Evolutionary conservation across 805 yeast genomes (phyloP).

Genomic region (Candida berthetii): DNA sequence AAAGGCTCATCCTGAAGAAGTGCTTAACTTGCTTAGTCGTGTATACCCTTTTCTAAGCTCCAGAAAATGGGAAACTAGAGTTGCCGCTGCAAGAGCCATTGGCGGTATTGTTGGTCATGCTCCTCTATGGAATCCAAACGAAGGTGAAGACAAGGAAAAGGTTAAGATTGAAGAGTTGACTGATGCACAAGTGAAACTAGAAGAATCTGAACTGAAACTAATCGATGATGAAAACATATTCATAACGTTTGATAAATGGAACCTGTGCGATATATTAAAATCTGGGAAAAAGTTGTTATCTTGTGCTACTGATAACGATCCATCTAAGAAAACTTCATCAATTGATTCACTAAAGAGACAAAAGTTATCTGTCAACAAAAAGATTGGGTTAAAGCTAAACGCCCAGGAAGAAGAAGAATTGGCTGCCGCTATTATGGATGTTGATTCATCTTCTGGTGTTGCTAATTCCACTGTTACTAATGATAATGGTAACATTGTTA

Average conservation of each 20-base stretch:
- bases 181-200: conserved; percentile 17
- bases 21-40: conserved; percentile 72
- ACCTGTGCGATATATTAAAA: conserved; percentile 38
- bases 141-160: conserved; percentile 17
- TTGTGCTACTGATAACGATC: conserved; percentile 17
- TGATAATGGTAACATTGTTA: conserved; percentile 5
- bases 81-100: conserved; percentile 89
- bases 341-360: conserved; percentile 44
- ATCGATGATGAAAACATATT: conserved; percentile 31
- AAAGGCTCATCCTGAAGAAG: conserved; percentile 90
- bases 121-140: conserved; percentile 79
- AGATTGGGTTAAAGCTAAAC: conserved; percentile 36
- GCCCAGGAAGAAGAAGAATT: conserved; percentile 14
- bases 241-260: conserved; percentile 44
- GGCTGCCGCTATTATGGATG: conserved; percentile 1
- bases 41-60: conserved; percentile 86
- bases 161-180: conserved; percentile 17
- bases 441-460: neutral
- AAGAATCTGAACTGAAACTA: conserved; percentile 7
- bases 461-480: neutral
- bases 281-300: conserved; percentile 41
- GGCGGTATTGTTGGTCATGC: conserved; percentile 88
- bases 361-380: conserved; percentile 33
- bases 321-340: conserved; percentile 18
- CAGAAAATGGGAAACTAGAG: conserved; percentile 92